Percentiles rank a stretch among this genome's conserved stretches.
Evolutionary conservation across 306 rosid genomes (phyloP).

Genomic region (Potentilla sterilis): DNA sequence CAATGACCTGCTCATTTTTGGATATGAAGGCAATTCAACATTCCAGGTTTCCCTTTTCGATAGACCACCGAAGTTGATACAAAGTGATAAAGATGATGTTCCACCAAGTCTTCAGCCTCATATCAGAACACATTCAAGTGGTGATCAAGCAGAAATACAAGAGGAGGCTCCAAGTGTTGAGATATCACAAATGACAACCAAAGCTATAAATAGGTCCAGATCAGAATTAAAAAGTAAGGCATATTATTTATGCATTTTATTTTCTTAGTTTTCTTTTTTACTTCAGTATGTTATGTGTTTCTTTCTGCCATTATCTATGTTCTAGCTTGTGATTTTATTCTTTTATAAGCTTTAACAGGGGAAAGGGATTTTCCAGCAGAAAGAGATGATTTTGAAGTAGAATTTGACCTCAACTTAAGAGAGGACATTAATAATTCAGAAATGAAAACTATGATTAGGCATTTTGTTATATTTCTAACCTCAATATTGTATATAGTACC

Average conservation of each 20-base stretch:
- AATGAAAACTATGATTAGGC: background rate
- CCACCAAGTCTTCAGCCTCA: background rate
- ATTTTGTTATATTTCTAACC: no score
- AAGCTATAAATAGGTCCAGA: background rate
- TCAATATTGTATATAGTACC: background rate
- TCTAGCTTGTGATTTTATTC: background rate
- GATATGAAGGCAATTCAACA: conserved; percentile 21
- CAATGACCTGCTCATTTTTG: background rate
- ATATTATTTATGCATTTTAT: no score
- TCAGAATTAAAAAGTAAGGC: background rate
- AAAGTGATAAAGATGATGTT: background rate
- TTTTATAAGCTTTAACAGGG: background rate
- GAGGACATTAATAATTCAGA: background rate
- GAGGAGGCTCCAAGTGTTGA: background rate
- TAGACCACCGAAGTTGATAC: background rate
- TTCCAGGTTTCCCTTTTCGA: conserved; percentile 26
- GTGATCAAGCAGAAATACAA: background rate
- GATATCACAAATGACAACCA: background rate
- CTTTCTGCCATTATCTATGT: background rate
- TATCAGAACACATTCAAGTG: background rate
- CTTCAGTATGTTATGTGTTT: background rate
- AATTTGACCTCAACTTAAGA: background rate
- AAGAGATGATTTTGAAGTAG: background rate
- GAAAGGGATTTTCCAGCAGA: background rate
- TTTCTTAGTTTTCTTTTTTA: background rate